A percentile compares a stretch with the other conserved stretches of the same genome.
Evolutionary conservation across 257 asterid genomes (phyloP).

Genomic region (Leptodermis oblonga): DNA sequence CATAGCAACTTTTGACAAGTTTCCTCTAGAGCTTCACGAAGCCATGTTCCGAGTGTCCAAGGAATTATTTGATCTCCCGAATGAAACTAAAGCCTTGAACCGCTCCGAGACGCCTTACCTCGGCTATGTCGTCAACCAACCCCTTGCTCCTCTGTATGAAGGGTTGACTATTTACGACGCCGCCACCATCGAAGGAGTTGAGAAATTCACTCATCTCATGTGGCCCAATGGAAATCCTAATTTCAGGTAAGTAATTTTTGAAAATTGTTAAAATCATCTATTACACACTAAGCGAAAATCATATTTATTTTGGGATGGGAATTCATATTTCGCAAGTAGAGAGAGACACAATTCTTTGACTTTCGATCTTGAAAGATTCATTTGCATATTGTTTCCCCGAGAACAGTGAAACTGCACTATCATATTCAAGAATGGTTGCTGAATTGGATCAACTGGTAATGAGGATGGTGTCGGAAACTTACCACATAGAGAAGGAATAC

Average conservation of each 20-base stretch:
- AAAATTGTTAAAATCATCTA: too few relatives aligned
- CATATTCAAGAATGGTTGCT: slow-evolving; percentile 43
- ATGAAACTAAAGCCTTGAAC: slow-evolving; percentile 45
- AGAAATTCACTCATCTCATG: slow-evolving; percentile 53
- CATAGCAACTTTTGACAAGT: slow-evolving; percentile 42
- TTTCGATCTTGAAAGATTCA: too few relatives aligned
- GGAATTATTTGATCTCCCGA: slow-evolving; percentile 54
- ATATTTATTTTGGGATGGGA: too few relatives aligned
- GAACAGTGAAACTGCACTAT: slow-evolving; percentile 56
- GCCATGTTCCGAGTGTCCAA: slow-evolving; percentile 48
- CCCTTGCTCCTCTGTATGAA: slow-evolving; percentile 62
- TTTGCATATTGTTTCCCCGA: neutral
- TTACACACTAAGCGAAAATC: too few relatives aligned
- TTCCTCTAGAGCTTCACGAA: slow-evolving; percentile 44
- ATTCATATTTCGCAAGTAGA: too few relatives aligned
- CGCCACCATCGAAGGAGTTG: slow-evolving; percentile 48
- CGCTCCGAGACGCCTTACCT: slow-evolving; percentile 52
- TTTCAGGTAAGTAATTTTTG: too few relatives aligned
- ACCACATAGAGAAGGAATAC: slow-evolving; percentile 32
- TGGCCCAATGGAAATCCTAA: slow-evolving; percentile 34
- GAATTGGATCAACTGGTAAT: slow-evolving; percentile 51
- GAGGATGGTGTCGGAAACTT: slow-evolving; percentile 58
- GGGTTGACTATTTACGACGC: slow-evolving; percentile 64
- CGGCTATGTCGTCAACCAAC: slow-evolving; percentile 71
- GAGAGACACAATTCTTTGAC: too few relatives aligned